phyloP scores from a whole-genome alignment of 768 basidiomycete species.

The button mushroom (Agaricus bisporus) region DNA sequence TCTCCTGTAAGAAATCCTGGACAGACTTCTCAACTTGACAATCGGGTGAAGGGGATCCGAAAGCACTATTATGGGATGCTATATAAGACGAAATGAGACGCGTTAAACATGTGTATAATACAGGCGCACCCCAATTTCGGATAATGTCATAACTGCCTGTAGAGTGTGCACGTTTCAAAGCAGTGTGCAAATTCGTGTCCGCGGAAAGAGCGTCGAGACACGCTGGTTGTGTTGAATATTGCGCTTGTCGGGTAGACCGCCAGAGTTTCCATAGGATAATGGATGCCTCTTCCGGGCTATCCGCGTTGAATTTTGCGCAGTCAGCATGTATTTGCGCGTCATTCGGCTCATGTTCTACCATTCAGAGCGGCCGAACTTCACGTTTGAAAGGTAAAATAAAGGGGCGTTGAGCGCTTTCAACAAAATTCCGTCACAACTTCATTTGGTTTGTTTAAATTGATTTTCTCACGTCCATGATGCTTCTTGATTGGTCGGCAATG shows the following conservation, averaged over 20 bases:
- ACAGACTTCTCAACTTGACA: conserved; percentile 17
- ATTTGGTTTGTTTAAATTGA: no score
- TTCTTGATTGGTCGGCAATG: no score
- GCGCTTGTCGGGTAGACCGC: conserved; percentile 19
- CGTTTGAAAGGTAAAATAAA: neutral
- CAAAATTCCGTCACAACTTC: no score
- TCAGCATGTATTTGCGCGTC: conserved; percentile 23
- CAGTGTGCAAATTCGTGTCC: conserved; percentile 24
- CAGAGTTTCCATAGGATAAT: conserved; percentile 35
- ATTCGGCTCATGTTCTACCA: conserved; percentile 6
- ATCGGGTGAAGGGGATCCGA: conserved; percentile 9
- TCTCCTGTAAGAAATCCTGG: conserved; percentile 18
- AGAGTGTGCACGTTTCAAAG: conserved; percentile 26
- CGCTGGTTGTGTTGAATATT: conserved; percentile 24
- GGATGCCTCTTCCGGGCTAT: conserved; percentile 33
- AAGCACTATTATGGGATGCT: neutral
- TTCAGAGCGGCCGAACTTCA: neutral
- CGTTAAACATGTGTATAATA: neutral
- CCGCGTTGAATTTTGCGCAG: conserved; percentile 29
- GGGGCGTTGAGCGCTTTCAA: no score
- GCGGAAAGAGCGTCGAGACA: conserved; percentile 27
- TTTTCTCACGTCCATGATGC: no score
- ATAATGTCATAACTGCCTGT: conserved; percentile 25
- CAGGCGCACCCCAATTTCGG: conserved; percentile 26
- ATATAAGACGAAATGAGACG: neutral